Percentiles rank a stretch among this genome's conserved stretches.
phyloP scores from a whole-genome alignment of 2,329 filamentous ascomycete genomes.

The Coniochaeta sp. region DNA sequence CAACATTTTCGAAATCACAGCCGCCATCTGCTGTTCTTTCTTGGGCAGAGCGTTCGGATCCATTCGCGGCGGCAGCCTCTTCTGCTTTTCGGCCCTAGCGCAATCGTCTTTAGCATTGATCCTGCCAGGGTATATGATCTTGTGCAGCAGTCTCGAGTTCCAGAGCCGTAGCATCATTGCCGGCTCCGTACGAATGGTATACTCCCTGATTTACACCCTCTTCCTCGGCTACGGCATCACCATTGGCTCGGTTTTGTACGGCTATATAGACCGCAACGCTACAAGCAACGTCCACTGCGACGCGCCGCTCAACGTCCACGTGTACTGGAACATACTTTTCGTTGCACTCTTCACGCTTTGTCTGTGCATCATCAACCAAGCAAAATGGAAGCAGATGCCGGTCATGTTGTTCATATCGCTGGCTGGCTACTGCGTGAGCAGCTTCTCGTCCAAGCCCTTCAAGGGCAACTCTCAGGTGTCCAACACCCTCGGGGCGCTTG shows the following conservation, averaged over 20 bases:
- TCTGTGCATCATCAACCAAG: slow-evolving; percentile 56
- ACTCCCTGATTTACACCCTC: slow-evolving; percentile 66
- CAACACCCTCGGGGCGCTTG: slow-evolving; percentile 69
- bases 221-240: slow-evolving; percentile 68
- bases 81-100: slow-evolving; percentile 65
- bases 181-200: slow-evolving; percentile 66
- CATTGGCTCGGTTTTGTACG: slow-evolving; percentile 56
- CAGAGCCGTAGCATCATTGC: slow-evolving; percentile 63
- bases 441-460: slow-evolving; percentile 61
- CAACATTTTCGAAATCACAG: slow-evolving; percentile 38
- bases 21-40: slow-evolving; percentile 58
- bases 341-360: slow-evolving; percentile 62
- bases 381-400: slow-evolving; percentile 70
- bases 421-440: slow-evolving; percentile 68
- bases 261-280: slow-evolving; percentile 48
- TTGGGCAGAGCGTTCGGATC: slow-evolving; percentile 63
- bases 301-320: slow-evolving; percentile 29
- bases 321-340: slow-evolving; percentile 46
- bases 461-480: slow-evolving; percentile 64
- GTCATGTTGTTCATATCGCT: slow-evolving; percentile 69
- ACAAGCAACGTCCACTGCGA: slow-evolving; percentile 36
- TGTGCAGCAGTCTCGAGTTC: slow-evolving; percentile 50
- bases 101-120: slow-evolving; percentile 72
- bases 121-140: slow-evolving; percentile 63
- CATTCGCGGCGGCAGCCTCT: slow-evolving; percentile 47